phyloP scores from a whole-genome alignment of 179 eudicot genomes.

The Beta corolliflora region DNA sequence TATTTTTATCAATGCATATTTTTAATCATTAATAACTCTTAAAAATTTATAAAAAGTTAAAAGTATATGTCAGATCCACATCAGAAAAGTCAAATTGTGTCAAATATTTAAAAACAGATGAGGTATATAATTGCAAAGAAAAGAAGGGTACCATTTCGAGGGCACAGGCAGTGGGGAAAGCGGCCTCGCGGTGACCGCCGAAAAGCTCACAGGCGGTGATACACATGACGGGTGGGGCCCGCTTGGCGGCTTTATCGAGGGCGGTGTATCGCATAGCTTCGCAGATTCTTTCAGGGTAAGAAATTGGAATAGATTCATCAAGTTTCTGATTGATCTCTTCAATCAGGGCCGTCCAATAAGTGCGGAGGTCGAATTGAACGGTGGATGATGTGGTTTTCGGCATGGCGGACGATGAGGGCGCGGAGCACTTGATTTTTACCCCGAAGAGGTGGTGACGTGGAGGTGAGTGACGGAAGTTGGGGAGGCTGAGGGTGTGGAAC shows the following conservation, averaged over 20 bases:
- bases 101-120: too few relatives aligned
- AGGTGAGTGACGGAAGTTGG: conserved; percentile 20
- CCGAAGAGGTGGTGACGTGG: neutral
- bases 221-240: conserved; percentile 92
- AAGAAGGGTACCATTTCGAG: conserved; percentile 72
- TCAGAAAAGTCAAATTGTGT: too few relatives aligned
- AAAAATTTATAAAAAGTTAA: too few relatives aligned
- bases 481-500: conserved; percentile 18
- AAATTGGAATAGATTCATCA: conserved; percentile 68
- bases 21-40: too few relatives aligned
- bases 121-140: neutral
- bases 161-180: conserved; percentile 93
- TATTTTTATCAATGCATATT: too few relatives aligned
- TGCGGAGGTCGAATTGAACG: conserved; percentile 58
- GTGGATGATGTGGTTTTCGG: conserved; percentile 30
- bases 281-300: conserved; percentile 71
- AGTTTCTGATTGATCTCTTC: conserved; percentile 70
- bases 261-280: conserved; percentile 91
- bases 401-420: conserved; percentile 15
- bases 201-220: conserved; percentile 90
- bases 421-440: neutral
- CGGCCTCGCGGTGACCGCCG: conserved; percentile 72
- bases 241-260: conserved; percentile 70
- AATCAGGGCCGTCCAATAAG: conserved; percentile 70
- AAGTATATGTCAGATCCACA: too few relatives aligned